Evolutionary conservation across 805 yeast species (phyloP), one percentile per base, ranked within the genome.

Genomic region (Grigorovia humatica): DNA sequence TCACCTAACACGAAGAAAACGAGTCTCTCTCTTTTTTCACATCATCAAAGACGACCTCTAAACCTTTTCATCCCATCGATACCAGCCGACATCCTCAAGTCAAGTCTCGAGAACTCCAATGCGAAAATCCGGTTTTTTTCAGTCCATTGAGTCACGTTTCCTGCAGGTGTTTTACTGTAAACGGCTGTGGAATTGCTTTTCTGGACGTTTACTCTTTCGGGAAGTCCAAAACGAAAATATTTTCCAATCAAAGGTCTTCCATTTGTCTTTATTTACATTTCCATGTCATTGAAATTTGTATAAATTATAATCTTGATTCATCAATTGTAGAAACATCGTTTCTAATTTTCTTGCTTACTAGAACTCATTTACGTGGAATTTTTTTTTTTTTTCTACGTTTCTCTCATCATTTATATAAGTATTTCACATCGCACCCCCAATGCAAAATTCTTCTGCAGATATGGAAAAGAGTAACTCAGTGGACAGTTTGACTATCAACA

Each of bases 391-490:
- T 20, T 43, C 11, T 6, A 8, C 6, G 1, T 20, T 20, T 1
- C 8, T 8, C 30, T 43, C 11, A 20, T 13, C 15, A n/a, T 35
- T 32, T 3, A 38, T 13, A 12, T 15, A 15, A 38, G 4, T 38
- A 12, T n/a, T 35, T n/a, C 13, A 9, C n/a, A 15, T 38, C 8
- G 8, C n/a, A 38, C n/a, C n/a, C 18, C 42, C n/a, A 38, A 44
- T 43, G 44, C 46, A 40, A 38, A 48, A 23, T 30, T 48, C 51
- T 13, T 48, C 51, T 2, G 18, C 51, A 13, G 46, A 42, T 35
- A 49, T 49, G 47, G 47, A 49, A 32, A 49, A 49, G 38, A 44
- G 44, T 44, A 40, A 44, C 18, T 30, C 27, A 23, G 32, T 23
- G 15, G 7, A 7, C 12, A 48, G 50, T 20, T 18, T 44, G 2